phyloP scores from a whole-genome alignment of 2,329 filamentous ascomycete genomes.

The Aspergillus proliferans region DNA sequence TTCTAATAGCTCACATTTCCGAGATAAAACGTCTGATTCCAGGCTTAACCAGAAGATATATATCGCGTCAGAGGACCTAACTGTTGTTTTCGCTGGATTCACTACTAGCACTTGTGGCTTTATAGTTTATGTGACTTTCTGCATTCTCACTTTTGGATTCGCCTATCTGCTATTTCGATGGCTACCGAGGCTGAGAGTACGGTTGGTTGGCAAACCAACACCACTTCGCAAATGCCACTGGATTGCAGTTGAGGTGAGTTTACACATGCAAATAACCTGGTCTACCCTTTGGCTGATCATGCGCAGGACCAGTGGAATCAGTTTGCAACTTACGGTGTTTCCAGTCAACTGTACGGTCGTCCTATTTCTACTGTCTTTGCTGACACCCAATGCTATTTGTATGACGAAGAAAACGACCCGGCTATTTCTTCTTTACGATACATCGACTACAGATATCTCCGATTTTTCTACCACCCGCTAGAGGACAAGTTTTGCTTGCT shows the following conservation, averaged over 20 bases:
- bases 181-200: constrained; percentile 81
- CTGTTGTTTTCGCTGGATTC: constrained; percentile 89
- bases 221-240: constrained; percentile 72
- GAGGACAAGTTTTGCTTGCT: constrained; percentile 83
- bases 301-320: constrained; percentile 88
- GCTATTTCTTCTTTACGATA: constrained; percentile 68
- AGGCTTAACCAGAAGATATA: constrained; percentile 84
- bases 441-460: constrained; percentile 88
- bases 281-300: constrained; percentile 18
- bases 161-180: constrained; percentile 82
- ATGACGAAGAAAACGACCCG: constrained; percentile 67
- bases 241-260: constrained; percentile 76
- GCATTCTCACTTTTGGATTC: constrained; percentile 65
- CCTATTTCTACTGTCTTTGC: constrained; percentile 57
- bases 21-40: constrained; percentile 54
- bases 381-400: constrained; percentile 47
- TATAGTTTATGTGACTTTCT: constrained; percentile 62
- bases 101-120: constrained; percentile 67
- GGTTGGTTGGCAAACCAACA: constrained; percentile 62
- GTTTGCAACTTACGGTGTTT: constrained; percentile 68
- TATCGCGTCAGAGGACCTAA: constrained; percentile 87
- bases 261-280: neutral
- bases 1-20: constrained; percentile 63
- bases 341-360: constrained; percentile 52
- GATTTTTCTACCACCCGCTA: constrained; percentile 82